Evolutionary conservation across 306 rosid species (phyloP).

Genomic region (Dryas octopetala): DNA sequence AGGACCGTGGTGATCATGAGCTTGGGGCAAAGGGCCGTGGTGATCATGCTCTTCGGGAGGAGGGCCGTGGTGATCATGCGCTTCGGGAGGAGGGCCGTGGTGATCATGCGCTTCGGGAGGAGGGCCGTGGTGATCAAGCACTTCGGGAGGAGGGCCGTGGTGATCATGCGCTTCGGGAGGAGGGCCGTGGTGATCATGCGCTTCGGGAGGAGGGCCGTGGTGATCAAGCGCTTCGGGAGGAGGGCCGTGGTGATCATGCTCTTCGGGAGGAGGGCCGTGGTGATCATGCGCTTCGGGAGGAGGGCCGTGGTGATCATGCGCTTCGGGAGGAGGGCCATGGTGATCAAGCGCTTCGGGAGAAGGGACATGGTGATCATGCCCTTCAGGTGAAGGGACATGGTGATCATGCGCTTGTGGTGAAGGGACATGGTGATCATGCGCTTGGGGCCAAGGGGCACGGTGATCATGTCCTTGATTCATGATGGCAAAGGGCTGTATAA

Average conservation of each 20-base stretch:
- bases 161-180: neutral
- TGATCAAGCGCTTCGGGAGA: neutral
- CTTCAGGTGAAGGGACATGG: neutral
- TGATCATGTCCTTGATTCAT: neutral
- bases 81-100: too few relatives aligned
- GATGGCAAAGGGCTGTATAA: neutral
- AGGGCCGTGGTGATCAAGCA: too few relatives aligned
- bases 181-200: neutral
- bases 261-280: neutral
- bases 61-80: too few relatives aligned
- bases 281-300: neutral
- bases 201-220: neutral
- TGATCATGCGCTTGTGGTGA: neutral
- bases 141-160: too few relatives aligned
- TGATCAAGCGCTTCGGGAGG: neutral
- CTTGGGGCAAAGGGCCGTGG: too few relatives aligned
- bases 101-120: too few relatives aligned
- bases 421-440: constrained; percentile 5
- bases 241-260: neutral
- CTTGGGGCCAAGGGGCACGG: neutral
- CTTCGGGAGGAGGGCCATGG: neutral
- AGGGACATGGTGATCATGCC: neutral
- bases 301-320: neutral
- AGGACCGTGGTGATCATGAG: too few relatives aligned
- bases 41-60: too few relatives aligned